Evolutionary conservation across 768 basidiomycete species (phyloP).

Genomic region (Leccinum disarticulatum): DNA sequence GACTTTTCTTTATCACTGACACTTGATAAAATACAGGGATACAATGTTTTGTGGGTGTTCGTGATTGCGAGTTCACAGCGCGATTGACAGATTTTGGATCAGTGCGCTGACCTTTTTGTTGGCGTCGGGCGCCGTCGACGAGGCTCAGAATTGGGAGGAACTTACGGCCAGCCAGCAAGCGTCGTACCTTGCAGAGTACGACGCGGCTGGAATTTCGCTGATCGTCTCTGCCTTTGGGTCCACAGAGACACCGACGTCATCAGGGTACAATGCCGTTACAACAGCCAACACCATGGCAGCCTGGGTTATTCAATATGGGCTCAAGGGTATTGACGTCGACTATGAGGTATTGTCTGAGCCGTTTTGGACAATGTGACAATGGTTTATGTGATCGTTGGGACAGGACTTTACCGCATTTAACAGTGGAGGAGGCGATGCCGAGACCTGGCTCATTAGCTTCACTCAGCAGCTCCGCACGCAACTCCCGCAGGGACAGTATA

Average conservation of each 20-base stretch:
- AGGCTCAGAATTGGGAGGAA: conserved; percentile 45
- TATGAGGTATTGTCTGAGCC: conserved; percentile 38
- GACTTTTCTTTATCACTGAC: not conserved
- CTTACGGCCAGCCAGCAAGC: conserved; percentile 38
- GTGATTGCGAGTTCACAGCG: not conserved
- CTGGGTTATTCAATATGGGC: conserved; percentile 45
- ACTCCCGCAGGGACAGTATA: conserved; percentile 24
- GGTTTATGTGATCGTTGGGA: not conserved
- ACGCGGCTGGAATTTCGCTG: conserved; percentile 53
- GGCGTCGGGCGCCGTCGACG: conserved; percentile 40
- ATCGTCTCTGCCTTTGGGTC: conserved; percentile 58
- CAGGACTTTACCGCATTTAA: conserved; percentile 37
- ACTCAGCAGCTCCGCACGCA: conserved; percentile 33
- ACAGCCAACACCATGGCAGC: conserved; percentile 45
- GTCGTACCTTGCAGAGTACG: conserved; percentile 46
- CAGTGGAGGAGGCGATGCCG: conserved; percentile 38
- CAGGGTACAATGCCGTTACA: conserved; percentile 38
- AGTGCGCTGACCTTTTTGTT: conserved; percentile 45
- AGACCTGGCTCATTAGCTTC: conserved; percentile 35
- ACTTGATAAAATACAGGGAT: conserved; percentile 25
- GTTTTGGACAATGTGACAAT: not conserved
- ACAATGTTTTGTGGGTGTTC: conserved; percentile 33
- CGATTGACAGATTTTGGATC: not conserved
- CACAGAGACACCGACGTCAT: conserved; percentile 41
- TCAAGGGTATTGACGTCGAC: conserved; percentile 56